Percentiles rank a stretch among this genome's conserved stretches.
Conservation (phyloP, 352 stramenopile genomes). For the Thalassiosira mediterranea region DNA sequence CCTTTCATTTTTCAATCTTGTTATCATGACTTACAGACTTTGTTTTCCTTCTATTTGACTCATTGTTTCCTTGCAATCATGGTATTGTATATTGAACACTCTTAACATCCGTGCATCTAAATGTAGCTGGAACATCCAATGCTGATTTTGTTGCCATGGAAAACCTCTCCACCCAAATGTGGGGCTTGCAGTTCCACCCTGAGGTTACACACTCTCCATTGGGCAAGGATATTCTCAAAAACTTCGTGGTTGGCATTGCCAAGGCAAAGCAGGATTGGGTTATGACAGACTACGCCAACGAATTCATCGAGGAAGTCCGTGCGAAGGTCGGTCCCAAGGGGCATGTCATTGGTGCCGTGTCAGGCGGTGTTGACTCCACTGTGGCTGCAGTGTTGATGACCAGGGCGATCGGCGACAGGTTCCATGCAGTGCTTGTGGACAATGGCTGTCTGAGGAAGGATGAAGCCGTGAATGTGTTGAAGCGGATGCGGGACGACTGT, state of each 20-base stretch:
- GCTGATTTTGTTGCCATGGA: slow-evolving; percentile 89
- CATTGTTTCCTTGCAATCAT: too few relatives aligned
- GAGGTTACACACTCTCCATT: slow-evolving; percentile 95
- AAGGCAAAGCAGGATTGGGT: slow-evolving; percentile 95
- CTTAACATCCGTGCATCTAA: too few relatives aligned
- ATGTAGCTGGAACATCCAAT: slow-evolving; percentile 86
- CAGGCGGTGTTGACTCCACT: slow-evolving; percentile 97
- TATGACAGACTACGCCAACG: slow-evolving; percentile 95
- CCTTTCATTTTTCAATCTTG: too few relatives aligned
- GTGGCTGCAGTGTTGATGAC: slow-evolving; percentile 98
- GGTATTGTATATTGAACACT: too few relatives aligned
- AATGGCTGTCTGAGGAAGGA: slow-evolving; percentile 97
- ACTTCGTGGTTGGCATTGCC: slow-evolving; percentile 97
- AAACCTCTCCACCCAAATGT: slow-evolving; percentile 92
- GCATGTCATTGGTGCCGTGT: slow-evolving; percentile 98
- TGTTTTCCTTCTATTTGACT: too few relatives aligned
- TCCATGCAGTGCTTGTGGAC: slow-evolving; percentile 99
- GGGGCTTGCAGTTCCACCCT: slow-evolving; percentile 93
- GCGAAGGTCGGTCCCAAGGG: slow-evolving; percentile 91
- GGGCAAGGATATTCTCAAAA: slow-evolving; percentile 94
- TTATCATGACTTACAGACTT: too few relatives aligned
- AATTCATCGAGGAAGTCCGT: slow-evolving; percentile 87
- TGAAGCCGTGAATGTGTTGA: slow-evolving; percentile 90
- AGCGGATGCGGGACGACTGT: slow-evolving; percentile 79
- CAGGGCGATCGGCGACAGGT: slow-evolving; percentile 94